Evolutionary conservation across 148 eudicot species (phyloP).

Genomic region (Arbutus unedo): DNA sequence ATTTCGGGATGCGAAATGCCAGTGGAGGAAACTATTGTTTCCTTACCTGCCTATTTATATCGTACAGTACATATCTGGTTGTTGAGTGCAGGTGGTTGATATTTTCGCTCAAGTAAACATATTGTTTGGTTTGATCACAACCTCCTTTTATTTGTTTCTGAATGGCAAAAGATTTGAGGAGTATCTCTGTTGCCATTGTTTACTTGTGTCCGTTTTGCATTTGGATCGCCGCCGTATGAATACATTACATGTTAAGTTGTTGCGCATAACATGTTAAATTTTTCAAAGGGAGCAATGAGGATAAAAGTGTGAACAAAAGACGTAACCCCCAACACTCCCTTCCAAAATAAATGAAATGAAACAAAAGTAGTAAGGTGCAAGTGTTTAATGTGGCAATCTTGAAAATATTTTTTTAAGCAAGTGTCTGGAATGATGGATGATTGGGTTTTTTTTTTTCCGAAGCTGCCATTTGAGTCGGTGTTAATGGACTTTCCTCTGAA

Average conservation of each 20-base stretch:
- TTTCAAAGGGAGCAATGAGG: background rate
- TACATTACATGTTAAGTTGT: background rate
- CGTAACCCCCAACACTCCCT: background rate
- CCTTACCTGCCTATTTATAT: constrained; percentile 17
- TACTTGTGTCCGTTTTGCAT: background rate
- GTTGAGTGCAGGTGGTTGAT: constrained; percentile 8
- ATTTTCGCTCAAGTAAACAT: background rate
- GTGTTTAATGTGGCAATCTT: background rate
- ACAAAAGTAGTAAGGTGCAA: background rate
- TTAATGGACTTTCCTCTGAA: background rate
- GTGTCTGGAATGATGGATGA: background rate
- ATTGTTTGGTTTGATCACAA: background rate
- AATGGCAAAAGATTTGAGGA: background rate
- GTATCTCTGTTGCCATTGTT: background rate
- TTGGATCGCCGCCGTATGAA: background rate
- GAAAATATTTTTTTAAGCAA: too few species aligned
- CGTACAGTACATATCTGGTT: background rate
- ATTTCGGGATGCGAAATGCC: constrained; percentile 28
- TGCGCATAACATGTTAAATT: background rate
- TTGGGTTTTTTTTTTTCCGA: background rate
- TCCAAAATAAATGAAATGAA: background rate
- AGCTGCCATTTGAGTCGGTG: background rate
- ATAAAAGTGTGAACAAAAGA: background rate
- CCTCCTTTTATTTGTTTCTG: background rate
- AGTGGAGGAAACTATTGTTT: constrained; percentile 27